Base-by-base conservation (phyloP, 257 asterid species). In the Ehretia macrophylla region DNA sequence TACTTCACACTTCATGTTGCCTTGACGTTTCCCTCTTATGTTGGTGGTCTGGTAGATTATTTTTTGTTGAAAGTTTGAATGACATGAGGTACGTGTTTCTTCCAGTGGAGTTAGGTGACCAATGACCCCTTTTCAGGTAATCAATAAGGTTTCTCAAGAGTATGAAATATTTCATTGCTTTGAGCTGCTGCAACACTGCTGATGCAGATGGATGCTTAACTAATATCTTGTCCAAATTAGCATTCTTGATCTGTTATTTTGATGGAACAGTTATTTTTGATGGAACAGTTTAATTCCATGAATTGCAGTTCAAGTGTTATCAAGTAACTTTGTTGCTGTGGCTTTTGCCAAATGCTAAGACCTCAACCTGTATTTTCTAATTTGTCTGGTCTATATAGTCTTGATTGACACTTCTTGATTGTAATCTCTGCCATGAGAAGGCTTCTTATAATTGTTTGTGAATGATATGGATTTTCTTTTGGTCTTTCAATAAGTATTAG, bases 171-270 rank as follows among this genome's bases (percentile, higher is more conserved):
- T 35, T 14, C 40, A 11, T 61, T 18, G 20, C 51, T 21, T 50
- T 62, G 42, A 37, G 32, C 5, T 40, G 32, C 39, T 12, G 42
- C 51, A 19, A 19, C 59, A 39, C 18, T 62, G 52, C 51, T 39
- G 56, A 23, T 17, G 52, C 40, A 50, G 51, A 39, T 62, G 67
- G 19, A 52, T 20, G 40, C 51, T 62, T 38, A 5, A 20, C 38
- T 14, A 21, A 21, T 27, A n/a, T 49, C 14, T 47, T 47, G 1
- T 6, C 35, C 35, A 27, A 27, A 9, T 47, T 18, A n/a, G 54
- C n/a, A 21, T 5, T 49, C 20, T 1, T 49, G 16, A 18, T 49
- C n/a, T n/a, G n/a, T n/a, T n/a, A n/a, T 11, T 3, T 49, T 0
- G 21, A 16, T 5, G 11, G 17, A n/a, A 5, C 20, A 17, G 3